Conservation (phyloP, 441 rosid genomes). For the Bocquillonia castaneifolia region DNA sequence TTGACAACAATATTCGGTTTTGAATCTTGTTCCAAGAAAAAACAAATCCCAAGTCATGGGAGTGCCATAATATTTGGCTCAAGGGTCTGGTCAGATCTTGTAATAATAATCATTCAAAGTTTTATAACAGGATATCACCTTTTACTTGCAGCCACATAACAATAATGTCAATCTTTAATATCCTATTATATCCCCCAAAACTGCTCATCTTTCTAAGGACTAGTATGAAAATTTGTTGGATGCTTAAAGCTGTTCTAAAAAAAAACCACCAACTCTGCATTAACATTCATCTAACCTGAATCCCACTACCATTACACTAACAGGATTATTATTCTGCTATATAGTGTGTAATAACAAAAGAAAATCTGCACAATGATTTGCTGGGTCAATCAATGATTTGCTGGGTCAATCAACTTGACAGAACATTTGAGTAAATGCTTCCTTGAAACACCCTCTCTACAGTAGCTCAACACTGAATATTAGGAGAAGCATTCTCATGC, state of each 20-base stretch:
- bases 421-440: neutral
- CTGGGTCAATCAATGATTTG: slow-evolving; percentile 3
- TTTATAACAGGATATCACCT: neutral
- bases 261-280: neutral
- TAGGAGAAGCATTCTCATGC: slow-evolving; percentile 66
- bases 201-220: neutral
- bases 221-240: slow-evolving; percentile 5
- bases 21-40: too few relatives aligned
- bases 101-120: neutral
- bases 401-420: slow-evolving; percentile 8
- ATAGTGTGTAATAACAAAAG: slow-evolving; percentile 20
- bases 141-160: neutral
- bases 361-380: slow-evolving; percentile 9
- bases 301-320: slow-evolving; percentile 7
- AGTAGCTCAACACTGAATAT: slow-evolving; percentile 39
- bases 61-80: too few relatives aligned
- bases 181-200: slow-evolving; percentile 7
- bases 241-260: slow-evolving; percentile 12
- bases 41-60: too few relatives aligned
- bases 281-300: neutral
- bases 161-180: neutral
- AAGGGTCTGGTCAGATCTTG: neutral
- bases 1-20: too few relatives aligned
- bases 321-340: slow-evolving; percentile 15
- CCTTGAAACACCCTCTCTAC: neutral